A percentile compares a stretch with the other conserved stretches of the same genome.
Evolutionary conservation across 2,329 filamentous ascomycete species (phyloP).

Genomic region (Apiospora kogelbergensis): DNA sequence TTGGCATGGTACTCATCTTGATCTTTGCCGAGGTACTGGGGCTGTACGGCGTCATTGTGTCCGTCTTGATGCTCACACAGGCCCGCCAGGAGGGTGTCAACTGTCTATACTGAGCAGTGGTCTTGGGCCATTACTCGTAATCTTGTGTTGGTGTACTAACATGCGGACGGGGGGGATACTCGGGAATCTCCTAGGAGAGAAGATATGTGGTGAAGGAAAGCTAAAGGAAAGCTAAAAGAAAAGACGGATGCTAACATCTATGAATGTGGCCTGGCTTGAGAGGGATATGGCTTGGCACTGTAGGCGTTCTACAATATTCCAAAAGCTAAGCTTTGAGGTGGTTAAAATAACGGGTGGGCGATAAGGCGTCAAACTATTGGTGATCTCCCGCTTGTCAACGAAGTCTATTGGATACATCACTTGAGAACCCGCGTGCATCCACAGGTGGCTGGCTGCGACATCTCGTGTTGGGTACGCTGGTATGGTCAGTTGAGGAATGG

Average conservation of each 20-base stretch:
- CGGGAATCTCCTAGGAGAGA: background rate
- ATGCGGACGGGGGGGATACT: background rate
- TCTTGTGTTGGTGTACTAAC: background rate
- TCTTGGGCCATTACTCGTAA: background rate
- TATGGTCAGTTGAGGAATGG: background rate
- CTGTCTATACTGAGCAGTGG: conserved; percentile 25
- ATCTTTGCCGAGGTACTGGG: conserved; percentile 48
- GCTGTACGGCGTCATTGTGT: conserved; percentile 47
- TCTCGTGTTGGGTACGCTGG: background rate
- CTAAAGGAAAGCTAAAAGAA: background rate
- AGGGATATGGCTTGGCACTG: background rate
- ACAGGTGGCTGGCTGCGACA: background rate
- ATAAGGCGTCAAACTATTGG: background rate
- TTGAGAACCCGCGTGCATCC: background rate
- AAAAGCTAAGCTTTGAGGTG: background rate
- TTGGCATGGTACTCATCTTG: conserved; percentile 48
- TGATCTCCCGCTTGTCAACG: background rate
- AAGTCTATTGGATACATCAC: background rate
- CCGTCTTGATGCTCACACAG: conserved; percentile 48
- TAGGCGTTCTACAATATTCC: background rate
- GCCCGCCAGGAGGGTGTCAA: conserved; percentile 38
- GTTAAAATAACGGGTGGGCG: background rate
- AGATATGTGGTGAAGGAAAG: background rate
- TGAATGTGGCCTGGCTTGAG: background rate
- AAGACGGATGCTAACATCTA: background rate